Percentiles rank a stretch among this genome's conserved stretches.
Evolutionary conservation across 768 basidiomycete genomes (phyloP).

Genomic region (Calocybe gangraenosa): DNA sequence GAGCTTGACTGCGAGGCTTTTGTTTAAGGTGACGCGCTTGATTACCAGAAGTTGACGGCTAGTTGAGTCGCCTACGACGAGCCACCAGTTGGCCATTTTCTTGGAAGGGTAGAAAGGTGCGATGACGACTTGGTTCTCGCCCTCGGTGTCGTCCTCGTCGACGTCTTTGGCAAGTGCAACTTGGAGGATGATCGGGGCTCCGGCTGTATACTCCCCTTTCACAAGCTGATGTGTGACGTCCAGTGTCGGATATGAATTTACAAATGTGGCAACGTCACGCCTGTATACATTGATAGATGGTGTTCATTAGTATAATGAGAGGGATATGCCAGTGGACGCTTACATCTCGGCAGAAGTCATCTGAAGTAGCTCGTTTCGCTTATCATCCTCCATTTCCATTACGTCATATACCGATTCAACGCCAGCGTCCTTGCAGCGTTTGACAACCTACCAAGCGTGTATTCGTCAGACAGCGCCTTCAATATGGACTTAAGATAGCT

Average conservation of each 20-base stretch:
- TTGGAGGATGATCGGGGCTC: slow-evolving; percentile 76
- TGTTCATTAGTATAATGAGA: neutral
- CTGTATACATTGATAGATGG: slow-evolving; percentile 34
- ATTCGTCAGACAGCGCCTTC: neutral
- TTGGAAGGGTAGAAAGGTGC: slow-evolving; percentile 90
- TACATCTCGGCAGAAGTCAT: slow-evolving; percentile 88
- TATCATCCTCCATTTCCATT: slow-evolving; percentile 97
- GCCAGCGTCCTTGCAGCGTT: slow-evolving; percentile 76
- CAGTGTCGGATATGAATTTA: slow-evolving; percentile 96
- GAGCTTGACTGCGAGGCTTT: slow-evolving; percentile 77
- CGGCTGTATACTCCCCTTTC: slow-evolving; percentile 83
- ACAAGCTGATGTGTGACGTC: slow-evolving; percentile 87
- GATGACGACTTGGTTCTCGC: slow-evolving; percentile 77
- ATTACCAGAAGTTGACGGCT: slow-evolving; percentile 78
- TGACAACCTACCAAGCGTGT: slow-evolving; percentile 51
- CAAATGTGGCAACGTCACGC: slow-evolving; percentile 92
- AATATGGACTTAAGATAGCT: slow-evolving; percentile 11
- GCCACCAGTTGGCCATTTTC: slow-evolving; percentile 97
- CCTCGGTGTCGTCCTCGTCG: slow-evolving; percentile 66
- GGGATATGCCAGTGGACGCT: slow-evolving; percentile 27
- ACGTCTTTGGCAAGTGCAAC: slow-evolving; percentile 79
- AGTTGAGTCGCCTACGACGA: slow-evolving; percentile 83
- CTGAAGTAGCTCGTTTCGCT: slow-evolving; percentile 74
- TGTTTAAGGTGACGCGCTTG: slow-evolving; percentile 91
- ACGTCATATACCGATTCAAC: slow-evolving; percentile 94